Conservation (phyloP, 2,329 filamentous ascomycete genomes). For the Coniochaeta hoffmannii region DNA sequence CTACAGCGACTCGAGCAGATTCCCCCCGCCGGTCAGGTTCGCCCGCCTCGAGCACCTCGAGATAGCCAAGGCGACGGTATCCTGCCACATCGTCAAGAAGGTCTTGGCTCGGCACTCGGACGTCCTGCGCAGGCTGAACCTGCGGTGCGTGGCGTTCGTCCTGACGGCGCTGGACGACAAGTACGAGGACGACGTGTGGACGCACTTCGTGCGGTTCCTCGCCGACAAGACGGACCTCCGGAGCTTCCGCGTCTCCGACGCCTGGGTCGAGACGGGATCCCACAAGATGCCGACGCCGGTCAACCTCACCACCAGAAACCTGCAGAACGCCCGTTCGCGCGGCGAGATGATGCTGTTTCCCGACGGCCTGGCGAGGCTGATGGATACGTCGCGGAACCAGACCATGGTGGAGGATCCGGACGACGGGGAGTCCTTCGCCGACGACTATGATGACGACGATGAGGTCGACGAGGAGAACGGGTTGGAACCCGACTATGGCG, state of each 20-base stretch:
- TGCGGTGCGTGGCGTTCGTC: not conserved
- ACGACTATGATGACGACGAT: no score
- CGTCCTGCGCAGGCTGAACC: not conserved
- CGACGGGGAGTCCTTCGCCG: no score
- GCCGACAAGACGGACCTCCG: not conserved
- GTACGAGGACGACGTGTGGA: not conserved
- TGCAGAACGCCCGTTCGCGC: no score
- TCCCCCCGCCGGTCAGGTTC: not conserved
- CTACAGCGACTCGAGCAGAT: not conserved
- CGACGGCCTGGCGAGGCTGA: no score
- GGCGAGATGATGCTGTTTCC: no score
- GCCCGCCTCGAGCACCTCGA: not conserved
- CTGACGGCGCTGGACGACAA: not conserved
- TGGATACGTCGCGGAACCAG: no score
- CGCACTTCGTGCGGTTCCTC: not conserved
- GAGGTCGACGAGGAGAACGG: no score
- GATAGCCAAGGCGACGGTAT: not conserved
- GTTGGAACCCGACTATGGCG: no score
- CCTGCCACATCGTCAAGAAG: not conserved
- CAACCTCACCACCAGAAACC: no score
- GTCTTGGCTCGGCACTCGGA: not conserved
- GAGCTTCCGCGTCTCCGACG: not conserved
- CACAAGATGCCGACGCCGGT: no score
- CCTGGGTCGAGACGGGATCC: no score
- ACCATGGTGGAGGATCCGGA: no score